phyloP scores from a whole-genome alignment of 2,329 filamentous ascomycete genomes.

The Diaporthe caulivora region DNA sequence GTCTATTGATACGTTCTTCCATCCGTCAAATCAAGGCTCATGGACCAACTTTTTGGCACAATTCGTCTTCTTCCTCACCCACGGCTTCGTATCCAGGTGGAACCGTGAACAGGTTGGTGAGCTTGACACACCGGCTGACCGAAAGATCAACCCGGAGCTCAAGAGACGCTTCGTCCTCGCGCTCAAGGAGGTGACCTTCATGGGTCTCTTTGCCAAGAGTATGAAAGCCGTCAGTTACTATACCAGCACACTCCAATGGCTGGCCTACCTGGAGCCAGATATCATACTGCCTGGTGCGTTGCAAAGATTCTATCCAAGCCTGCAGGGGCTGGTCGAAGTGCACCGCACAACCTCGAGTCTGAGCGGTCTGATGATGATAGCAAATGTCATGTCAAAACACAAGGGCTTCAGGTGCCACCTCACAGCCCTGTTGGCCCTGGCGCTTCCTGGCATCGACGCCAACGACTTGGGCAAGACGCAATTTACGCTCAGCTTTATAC shows the following conservation, averaged over 20 bases:
- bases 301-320: constrained; percentile 95
- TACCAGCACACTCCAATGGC: constrained; percentile 86
- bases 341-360: constrained; percentile 96
- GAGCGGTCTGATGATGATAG: constrained; percentile 90
- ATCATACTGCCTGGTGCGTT: constrained; percentile 92
- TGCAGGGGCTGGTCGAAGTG: constrained; percentile 96
- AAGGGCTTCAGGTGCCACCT: constrained; percentile 98
- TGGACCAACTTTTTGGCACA: constrained; percentile 95
- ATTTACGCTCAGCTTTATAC: constrained; percentile 93
- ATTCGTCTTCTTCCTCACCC: constrained; percentile 90
- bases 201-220: constrained; percentile 98
- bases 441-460: constrained; percentile 94
- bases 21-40: constrained; percentile 92
- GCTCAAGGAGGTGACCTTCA: constrained; percentile 92
- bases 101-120: constrained; percentile 95
- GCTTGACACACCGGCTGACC: constrained; percentile 84
- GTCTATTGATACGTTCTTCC: constrained; percentile 98
- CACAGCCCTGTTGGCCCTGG: constrained; percentile 91
- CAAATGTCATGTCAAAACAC: constrained; percentile 89
- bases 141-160: constrained; percentile 82
- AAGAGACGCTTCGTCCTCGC: constrained; percentile 91
- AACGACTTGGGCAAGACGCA: constrained; percentile 98
- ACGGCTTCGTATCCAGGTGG: constrained; percentile 98
- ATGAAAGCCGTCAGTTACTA: constrained; percentile 92
- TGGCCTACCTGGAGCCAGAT: constrained; percentile 91